A percentile compares a stretch with the other conserved stretches of the same genome.
phyloP scores from a whole-genome alignment of 345 rosid species.

The Kandelia obovata region DNA sequence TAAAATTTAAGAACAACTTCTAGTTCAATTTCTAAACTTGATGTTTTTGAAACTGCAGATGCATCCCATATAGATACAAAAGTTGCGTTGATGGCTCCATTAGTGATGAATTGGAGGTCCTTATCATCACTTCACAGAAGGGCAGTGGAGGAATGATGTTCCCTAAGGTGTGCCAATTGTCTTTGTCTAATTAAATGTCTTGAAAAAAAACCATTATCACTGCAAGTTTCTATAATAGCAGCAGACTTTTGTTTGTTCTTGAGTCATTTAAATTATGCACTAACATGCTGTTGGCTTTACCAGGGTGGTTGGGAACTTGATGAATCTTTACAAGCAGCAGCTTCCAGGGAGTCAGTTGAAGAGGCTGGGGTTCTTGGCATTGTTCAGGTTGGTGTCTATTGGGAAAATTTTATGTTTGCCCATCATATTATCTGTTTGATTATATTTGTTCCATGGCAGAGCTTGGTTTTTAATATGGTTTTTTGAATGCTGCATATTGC shows the following conservation, averaged over 20 bases:
- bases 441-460: too few relatives aligned
- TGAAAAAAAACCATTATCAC: too few relatives aligned
- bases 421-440: too few relatives aligned
- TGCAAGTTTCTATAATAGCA: too few relatives aligned
- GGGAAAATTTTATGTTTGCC: neutral
- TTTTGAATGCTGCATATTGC: conserved; percentile 13
- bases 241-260: too few relatives aligned
- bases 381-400: conserved; percentile 49
- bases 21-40: neutral
- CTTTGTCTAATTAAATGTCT: neutral
- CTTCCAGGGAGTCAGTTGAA: conserved; percentile 67
- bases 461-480: neutral
- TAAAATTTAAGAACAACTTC: neutral
- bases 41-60: conserved; percentile 35
- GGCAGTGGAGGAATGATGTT: conserved; percentile 70
- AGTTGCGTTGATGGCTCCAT: conserved; percentile 26
- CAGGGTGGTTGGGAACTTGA: conserved; percentile 98
- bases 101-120: conserved; percentile 56
- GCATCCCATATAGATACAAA: conserved; percentile 71
- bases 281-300: neutral
- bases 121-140: conserved; percentile 77
- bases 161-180: conserved; percentile 57
- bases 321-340: conserved; percentile 76
- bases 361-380: conserved; percentile 85
- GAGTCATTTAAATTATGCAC: conserved; percentile 1